phyloP scores from a whole-genome alignment of 202 grass and related monocot species.

The Saccharum hybrid region DNA sequence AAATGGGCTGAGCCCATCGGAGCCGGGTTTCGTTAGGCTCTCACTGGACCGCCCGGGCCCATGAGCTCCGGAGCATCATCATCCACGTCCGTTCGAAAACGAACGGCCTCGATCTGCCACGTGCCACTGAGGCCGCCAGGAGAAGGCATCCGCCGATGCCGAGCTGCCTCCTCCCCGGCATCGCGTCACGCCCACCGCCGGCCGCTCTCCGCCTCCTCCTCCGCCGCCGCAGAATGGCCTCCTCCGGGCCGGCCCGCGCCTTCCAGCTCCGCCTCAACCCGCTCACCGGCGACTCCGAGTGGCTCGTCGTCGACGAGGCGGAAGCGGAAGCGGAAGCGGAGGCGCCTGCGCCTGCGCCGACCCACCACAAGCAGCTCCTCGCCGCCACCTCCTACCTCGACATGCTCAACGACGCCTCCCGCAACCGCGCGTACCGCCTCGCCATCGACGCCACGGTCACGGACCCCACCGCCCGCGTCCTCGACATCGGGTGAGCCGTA shows the following conservation, averaged over 20 bases:
- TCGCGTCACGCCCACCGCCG: neutral
- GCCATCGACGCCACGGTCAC: slow-evolving; percentile 73
- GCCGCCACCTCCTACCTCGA: slow-evolving; percentile 84
- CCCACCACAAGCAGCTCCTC: slow-evolving; percentile 51
- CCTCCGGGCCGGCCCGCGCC: slow-evolving; percentile 38
- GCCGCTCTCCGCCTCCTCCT: slow-evolving; percentile 30
- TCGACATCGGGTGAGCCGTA: slow-evolving; percentile 80
- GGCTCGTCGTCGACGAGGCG: slow-evolving; percentile 72
- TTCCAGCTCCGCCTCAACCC: slow-evolving; percentile 92
- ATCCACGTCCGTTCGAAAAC: neutral
- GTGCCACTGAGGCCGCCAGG: too few species aligned
- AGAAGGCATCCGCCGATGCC: slow-evolving; percentile 20
- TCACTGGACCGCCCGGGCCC: too few species aligned
- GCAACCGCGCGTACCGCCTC: slow-evolving; percentile 71
- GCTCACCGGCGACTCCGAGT: slow-evolving; percentile 93
- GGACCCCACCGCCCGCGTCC: slow-evolving; percentile 63
- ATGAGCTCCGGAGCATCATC: neutral
- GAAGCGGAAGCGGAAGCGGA: too few species aligned
- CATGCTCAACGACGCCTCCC: slow-evolving; percentile 85
- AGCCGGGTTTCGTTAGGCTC: too few species aligned
- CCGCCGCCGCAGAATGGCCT: slow-evolving; percentile 35
- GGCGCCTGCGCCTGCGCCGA: slow-evolving; percentile 3
- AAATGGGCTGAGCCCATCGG: neutral
- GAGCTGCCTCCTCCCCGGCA: slow-evolving; percentile 39
- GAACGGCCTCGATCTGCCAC: neutral